These are phyloP conservation scores for Coriolopsis trogii DNA, from an alignment of 1,284 basidiomycete genomes.

Conservation along the genomic window DNA sequence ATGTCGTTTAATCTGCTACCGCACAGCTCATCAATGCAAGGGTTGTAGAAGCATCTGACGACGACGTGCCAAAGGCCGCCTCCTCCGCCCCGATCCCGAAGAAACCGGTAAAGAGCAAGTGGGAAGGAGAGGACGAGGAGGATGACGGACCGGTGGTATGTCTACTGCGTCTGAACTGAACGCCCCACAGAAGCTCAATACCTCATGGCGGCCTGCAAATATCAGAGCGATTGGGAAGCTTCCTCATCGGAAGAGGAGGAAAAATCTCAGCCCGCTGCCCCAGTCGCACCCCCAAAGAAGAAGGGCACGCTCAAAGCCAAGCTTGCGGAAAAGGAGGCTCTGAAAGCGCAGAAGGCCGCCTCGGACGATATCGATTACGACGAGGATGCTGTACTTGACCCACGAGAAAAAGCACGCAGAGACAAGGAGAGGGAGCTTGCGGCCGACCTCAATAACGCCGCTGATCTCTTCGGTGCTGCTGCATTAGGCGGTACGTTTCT, in stretches of 20 bases:
- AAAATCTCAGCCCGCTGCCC: constrained; percentile 44
- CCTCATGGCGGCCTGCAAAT: constrained; percentile 5
- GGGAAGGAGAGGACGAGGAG: constrained; percentile 90
- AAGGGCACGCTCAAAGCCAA: constrained; percentile 90
- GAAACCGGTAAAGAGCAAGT: constrained; percentile 62
- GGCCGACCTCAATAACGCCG: constrained; percentile 83
- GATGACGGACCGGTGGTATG: constrained; percentile 60
- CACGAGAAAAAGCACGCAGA: constrained; percentile 71
- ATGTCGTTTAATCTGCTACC: not conserved
- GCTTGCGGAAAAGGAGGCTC: constrained; percentile 86
- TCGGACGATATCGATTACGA: constrained; percentile 59
- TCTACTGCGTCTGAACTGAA: constrained; percentile 19
- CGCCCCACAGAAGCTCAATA: not conserved
- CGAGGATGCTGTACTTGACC: constrained; percentile 81
- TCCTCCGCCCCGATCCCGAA: constrained; percentile 43
- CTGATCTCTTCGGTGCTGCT: constrained; percentile 77
- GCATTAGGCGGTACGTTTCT: constrained; percentile 60
- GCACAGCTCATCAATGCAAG: constrained; percentile 29
- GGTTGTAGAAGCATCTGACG: constrained; percentile 49
- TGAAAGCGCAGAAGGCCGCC: constrained; percentile 51
- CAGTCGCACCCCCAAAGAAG: constrained; percentile 78
- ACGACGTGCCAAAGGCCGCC: constrained; percentile 48
- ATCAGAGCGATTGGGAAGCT: constrained; percentile 91
- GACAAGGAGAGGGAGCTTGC: constrained; percentile 83
- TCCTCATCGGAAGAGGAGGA: constrained; percentile 71